Evolutionary conservation across 768 basidiomycete species (phyloP).

Genomic region (Pleurotus ostreatus): DNA sequence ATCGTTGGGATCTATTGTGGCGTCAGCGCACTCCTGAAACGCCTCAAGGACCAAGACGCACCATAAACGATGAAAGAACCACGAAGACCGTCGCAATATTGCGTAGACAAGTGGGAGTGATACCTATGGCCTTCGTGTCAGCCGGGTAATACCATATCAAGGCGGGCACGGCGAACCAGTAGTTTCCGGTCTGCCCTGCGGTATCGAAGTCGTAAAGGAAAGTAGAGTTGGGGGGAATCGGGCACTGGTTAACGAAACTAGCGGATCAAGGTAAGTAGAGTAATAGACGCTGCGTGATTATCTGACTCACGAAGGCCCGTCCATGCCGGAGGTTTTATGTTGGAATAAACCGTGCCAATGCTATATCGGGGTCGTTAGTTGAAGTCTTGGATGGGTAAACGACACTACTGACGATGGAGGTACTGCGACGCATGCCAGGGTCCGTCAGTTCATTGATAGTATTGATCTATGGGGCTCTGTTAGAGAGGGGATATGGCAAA

Average conservation of each 20-base stretch:
- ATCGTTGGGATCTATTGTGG: slow-evolving; percentile 29
- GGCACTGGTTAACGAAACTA: slow-evolving; percentile 46
- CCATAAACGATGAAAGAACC: slow-evolving; percentile 25
- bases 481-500: background rate
- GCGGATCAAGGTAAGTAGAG: background rate
- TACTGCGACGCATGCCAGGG: slow-evolving; percentile 26
- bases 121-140: slow-evolving; percentile 34
- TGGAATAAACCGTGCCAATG: slow-evolving; percentile 35
- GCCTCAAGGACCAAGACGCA: slow-evolving; percentile 10
- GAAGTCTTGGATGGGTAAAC: background rate
- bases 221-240: slow-evolving; percentile 33
- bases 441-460: slow-evolving; percentile 22
- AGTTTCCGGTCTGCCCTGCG: slow-evolving; percentile 29
- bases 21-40: background rate
- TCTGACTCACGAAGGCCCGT: slow-evolving; percentile 29
- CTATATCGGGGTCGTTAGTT: slow-evolving; percentile 10
- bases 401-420: slow-evolving; percentile 20
- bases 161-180: slow-evolving; percentile 19
- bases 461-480: slow-evolving; percentile 16
- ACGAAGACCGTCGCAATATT: slow-evolving; percentile 47
- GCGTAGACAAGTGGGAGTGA: slow-evolving; percentile 42
- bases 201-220: slow-evolving; percentile 33
- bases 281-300: slow-evolving; percentile 12
- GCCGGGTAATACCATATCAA: slow-evolving; percentile 11
- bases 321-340: slow-evolving; percentile 29